Base-by-base conservation (phyloP, 2,329 filamentous ascomycete genomes). In the Diaporthe sp. region DNA sequence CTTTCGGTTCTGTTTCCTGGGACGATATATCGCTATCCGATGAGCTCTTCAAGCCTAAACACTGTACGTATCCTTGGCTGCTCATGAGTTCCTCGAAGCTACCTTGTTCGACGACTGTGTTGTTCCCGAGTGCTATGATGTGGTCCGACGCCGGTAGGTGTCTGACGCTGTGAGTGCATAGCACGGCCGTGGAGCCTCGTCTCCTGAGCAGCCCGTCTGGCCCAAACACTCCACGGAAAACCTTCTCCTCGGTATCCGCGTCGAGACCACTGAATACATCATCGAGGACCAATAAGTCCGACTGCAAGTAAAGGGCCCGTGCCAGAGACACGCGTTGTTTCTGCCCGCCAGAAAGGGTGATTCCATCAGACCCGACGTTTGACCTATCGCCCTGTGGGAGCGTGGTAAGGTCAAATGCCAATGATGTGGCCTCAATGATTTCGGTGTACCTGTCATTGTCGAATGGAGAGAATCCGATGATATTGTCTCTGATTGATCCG, bases 91-190 rank as follows among this genome's bases (percentile, higher is more conserved):
- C 77, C 8, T 79, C 68, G 58, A 85, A 88, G 0, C 77, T 81
- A 4, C 84, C 84, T 76, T 89, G 83, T 42, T 89, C 86, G 0
- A 84, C 78, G 1, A 89, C 77, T 2, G 77, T 81, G 0, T 86
- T 85, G 3, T 83, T 79, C 0, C 77, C 47, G 0, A 90, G 82
- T 0, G 84, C 86, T 51, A 90, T 84, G 10, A 90, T 84, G 44
- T 87, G 84, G 58, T 88, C 83, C 2, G 86, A 84, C 0, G 80
- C 78, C 0, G 85, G 83, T 0, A 88, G 77, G 72, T 83, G 82
- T 4, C 80, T 77, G 27, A 85, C 78, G 3, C 81, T 83, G 74
- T 86, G 83, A 0, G 84, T 86, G 75, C 83, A 85, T 22, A 86
- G 77, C 0, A 85, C 77, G 8, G 74, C 78, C 1, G 79, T 80